A percentile compares a stretch with the other conserved stretches of the same genome.
These are phyloP conservation scores for Clavaria fumosa DNA, from an alignment of 768 basidiomycete genomes.

Conservation along the genomic window DNA sequence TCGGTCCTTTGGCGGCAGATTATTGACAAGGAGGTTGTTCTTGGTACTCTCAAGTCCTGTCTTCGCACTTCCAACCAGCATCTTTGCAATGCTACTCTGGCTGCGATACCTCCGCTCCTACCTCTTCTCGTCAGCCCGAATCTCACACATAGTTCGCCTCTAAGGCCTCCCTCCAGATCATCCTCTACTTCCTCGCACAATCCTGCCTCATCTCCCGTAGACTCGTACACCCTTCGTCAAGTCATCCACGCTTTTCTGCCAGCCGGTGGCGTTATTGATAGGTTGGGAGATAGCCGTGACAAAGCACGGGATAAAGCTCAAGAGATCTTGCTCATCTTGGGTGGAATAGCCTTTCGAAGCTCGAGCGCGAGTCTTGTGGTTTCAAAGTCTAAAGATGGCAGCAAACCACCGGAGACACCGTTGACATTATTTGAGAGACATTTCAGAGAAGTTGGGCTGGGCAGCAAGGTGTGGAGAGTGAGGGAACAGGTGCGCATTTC, in stretches of 20 bases:
- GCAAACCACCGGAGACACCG: constrained; percentile 60
- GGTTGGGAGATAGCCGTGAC: constrained; percentile 65
- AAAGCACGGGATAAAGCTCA: constrained; percentile 57
- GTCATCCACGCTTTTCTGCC: constrained; percentile 56
- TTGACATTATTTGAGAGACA: constrained; percentile 54
- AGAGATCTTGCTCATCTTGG: constrained; percentile 60
- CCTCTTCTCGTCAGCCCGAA: constrained; percentile 40
- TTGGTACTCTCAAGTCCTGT: constrained; percentile 54
- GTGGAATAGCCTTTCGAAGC: constrained; percentile 51
- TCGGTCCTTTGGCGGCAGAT: constrained; percentile 34
- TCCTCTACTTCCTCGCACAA: constrained; percentile 33
- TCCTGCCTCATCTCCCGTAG: constrained; percentile 29
- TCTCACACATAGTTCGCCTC: constrained; percentile 15
- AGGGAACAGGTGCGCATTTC: constrained; percentile 61
- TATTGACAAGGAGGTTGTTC: constrained; percentile 52
- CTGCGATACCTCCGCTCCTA: constrained; percentile 49
- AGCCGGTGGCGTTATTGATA: constrained; percentile 64
- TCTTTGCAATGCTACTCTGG: constrained; percentile 61
- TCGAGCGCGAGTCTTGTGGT: constrained; percentile 29
- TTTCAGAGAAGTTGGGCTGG: constrained; percentile 55
- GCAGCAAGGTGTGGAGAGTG: constrained; percentile 75
- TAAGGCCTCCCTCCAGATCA: constrained; percentile 26
- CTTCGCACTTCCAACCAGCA: constrained; percentile 74
- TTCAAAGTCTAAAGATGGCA: constrained; percentile 30
- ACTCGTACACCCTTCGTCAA: constrained; percentile 48